phyloP scores from a whole-genome alignment of 192 early-diverging fungal genomes.

The Entomortierella parvispora region DNA sequence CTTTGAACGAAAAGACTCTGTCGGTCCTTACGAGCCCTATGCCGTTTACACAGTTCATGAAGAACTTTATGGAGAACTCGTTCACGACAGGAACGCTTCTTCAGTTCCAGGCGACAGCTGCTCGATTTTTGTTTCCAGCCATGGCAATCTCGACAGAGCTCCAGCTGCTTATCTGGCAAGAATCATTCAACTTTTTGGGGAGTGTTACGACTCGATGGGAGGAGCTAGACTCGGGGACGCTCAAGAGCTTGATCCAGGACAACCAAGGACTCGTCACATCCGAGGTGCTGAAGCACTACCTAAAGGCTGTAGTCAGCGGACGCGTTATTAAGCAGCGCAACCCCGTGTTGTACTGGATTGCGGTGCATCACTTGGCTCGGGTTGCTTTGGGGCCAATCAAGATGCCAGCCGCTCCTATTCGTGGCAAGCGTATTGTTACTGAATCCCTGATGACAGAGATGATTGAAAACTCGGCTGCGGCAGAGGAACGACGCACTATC shows the following conservation, averaged over 20 bases:
- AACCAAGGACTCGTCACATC: slow-evolving; percentile 12
- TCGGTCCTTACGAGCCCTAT: slow-evolving; percentile 34
- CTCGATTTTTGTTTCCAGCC: slow-evolving; percentile 42
- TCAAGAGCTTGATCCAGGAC: slow-evolving; percentile 38
- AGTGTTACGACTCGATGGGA: slow-evolving; percentile 43
- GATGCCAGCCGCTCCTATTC: slow-evolving; percentile 8
- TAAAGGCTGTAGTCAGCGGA: slow-evolving; percentile 41
- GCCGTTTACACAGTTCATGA: slow-evolving; percentile 47
- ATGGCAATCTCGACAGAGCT: slow-evolving; percentile 36
- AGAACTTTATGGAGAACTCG: slow-evolving; percentile 46
- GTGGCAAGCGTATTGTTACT: too few relatives aligned
- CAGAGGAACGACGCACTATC: slow-evolving; percentile 33
- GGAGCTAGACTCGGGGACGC: slow-evolving; percentile 26
- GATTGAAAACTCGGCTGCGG: not conserved
- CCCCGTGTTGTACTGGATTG: slow-evolving; percentile 44
- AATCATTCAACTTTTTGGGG: slow-evolving; percentile 43
- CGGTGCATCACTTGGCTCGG: slow-evolving; percentile 40
- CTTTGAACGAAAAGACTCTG: slow-evolving; percentile 31
- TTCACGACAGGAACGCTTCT: slow-evolving; percentile 43
- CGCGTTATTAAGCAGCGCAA: slow-evolving; percentile 51
- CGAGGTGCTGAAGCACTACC: slow-evolving; percentile 30
- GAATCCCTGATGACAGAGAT: not conserved
- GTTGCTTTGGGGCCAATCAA: slow-evolving; percentile 28
- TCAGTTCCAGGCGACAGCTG: slow-evolving; percentile 41
- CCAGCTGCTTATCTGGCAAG: slow-evolving; percentile 39